A percentile compares a stretch with the other conserved stretches of the same genome.
Evolutionary conservation across 2,329 filamentous ascomycete species (phyloP).

Genomic region (Talaromyces marneffei): DNA sequence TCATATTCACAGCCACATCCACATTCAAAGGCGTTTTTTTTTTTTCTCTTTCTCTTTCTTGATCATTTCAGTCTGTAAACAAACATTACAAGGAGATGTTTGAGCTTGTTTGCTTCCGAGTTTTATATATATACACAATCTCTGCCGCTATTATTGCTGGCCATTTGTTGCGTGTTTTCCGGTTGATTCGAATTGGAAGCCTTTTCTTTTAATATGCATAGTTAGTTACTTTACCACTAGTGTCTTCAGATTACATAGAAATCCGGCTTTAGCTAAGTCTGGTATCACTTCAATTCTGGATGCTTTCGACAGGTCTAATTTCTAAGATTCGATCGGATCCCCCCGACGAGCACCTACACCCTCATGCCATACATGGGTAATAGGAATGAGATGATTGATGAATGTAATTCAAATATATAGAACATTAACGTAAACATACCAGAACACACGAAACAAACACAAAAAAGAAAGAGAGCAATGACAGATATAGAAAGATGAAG

Average conservation of each 20-base stretch:
- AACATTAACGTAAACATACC: neutral
- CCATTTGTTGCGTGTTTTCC: too few species aligned
- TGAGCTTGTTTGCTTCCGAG: neutral
- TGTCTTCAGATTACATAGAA: too few species aligned
- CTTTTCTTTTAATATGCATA: too few species aligned
- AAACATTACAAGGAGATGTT: neutral
- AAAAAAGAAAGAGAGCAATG: neutral
- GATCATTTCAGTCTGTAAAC: neutral
- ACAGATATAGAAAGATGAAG: neutral
- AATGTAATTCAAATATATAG: slow-evolving; percentile 1
- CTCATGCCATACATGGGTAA: neutral
- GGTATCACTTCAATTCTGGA: too few species aligned
- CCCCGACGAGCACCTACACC: too few species aligned
- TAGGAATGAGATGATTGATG: too few species aligned
- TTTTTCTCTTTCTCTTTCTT: slow-evolving; percentile 12
- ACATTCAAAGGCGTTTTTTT: slow-evolving; percentile 12
- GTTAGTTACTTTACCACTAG: too few species aligned
- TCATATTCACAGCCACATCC: neutral
- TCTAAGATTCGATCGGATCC: neutral
- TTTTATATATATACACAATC: too few species aligned
- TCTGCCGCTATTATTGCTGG: too few species aligned
- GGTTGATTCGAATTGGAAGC: too few species aligned
- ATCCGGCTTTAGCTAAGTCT: too few species aligned
- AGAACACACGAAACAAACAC: neutral
- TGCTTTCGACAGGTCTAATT: too few species aligned